phyloP scores from a whole-genome alignment of 208 protist species.

The Trypanosoma melophagium region DNA sequence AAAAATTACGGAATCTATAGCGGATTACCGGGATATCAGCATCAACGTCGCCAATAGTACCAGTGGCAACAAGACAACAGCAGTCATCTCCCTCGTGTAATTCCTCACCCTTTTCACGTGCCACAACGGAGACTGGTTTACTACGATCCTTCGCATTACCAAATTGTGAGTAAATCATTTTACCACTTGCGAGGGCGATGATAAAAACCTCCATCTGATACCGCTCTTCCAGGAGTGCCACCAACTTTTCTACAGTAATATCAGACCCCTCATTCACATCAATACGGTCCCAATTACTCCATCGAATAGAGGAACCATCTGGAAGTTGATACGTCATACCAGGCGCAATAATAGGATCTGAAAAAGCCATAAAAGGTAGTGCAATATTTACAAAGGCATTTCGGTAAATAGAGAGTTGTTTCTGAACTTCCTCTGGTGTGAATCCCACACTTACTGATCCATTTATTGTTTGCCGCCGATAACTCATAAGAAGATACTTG shows the following conservation, averaged over 20 bases:
- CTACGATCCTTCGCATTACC: constrained; percentile 73
- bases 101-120: constrained; percentile 55
- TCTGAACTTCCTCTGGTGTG: constrained; percentile 34
- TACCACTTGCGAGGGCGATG: constrained; percentile 80
- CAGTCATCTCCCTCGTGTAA: constrained; percentile 63
- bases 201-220: constrained; percentile 94
- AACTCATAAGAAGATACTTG: constrained; percentile 90
- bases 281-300: constrained; percentile 97
- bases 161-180: constrained; percentile 86
- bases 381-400: constrained; percentile 98
- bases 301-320: constrained; percentile 57
- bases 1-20: constrained; percentile 68
- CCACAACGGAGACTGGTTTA: constrained; percentile 59
- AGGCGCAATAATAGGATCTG: constrained; percentile 91
- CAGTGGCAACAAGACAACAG: constrained; percentile 70
- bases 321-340: constrained; percentile 53
- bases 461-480: constrained; percentile 35
- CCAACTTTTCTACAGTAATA: constrained; percentile 93
- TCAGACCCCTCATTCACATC: constrained; percentile 94
- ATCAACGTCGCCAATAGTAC: constrained; percentile 75
- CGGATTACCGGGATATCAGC: constrained; percentile 83
- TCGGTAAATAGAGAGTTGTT: constrained; percentile 80
- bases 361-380: constrained; percentile 95
- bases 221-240: constrained; percentile 81
- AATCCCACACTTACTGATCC: constrained; percentile 18